Base-by-base conservation (phyloP, 768 basidiomycete genomes). In the Hemileccinum impolitum region DNA sequence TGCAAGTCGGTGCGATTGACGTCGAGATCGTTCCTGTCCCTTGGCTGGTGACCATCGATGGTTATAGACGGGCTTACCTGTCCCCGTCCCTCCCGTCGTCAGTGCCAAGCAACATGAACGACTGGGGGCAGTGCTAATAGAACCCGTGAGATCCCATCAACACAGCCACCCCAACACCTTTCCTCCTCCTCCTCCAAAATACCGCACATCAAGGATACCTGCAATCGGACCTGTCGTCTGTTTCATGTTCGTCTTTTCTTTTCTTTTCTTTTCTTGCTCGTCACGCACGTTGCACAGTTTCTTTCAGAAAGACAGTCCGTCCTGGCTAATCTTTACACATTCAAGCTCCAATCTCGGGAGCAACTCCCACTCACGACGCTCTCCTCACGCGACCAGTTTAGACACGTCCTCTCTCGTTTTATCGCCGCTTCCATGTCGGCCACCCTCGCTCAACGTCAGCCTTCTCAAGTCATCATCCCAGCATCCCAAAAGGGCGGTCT, bases 351-450 rank as follows among this genome's bases (percentile, higher is more conserved):
- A 23, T 55, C 54, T 30, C 66, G 67, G 28, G 59, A 65, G 42
- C 68, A 62, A 30, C 58, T 67, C 3, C 68, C 70, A 10, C 70
- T 76, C 43, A 79, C 82, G 30, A 73, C 73, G 0, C 67, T 79
- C 32, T 72, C 82, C 2, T 54, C 79, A 4, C 63, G 66, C 45
- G 74, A 79, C 36, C 80, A 85, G 57, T 85, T 87, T 56, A 71
- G 71, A 49, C 79, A 78, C 60, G 75, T 78, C 47, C 64, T 84
- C 39, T 65, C 74, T 50, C 78, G 74, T 48, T 72, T 85, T 41
- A 61, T 87, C 42, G 66, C 75, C 36, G 69, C 72, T 0, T 73
- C 76, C 39, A 81, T 82, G 79, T 60, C 72, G 4, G 71, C 51
- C 3, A 26, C 53, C 0, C 39, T 54, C 25, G 49, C 48, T 38